These are phyloP conservation scores for Suillus paluster DNA, from an alignment of 768 basidiomycete genomes.

Conservation along the genomic window DNA sequence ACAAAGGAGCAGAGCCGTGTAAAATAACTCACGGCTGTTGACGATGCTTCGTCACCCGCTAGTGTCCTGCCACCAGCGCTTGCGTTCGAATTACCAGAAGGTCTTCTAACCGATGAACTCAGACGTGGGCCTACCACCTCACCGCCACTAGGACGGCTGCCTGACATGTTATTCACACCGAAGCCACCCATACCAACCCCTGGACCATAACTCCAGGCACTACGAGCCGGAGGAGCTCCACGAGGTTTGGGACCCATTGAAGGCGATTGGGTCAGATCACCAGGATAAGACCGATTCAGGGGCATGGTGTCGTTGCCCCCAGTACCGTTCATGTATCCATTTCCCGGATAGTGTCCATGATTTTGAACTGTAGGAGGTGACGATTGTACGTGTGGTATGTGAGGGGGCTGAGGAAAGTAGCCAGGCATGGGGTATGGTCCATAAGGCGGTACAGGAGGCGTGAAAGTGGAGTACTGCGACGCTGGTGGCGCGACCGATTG, in stretches of 20 bases:
- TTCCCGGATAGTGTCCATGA: slow-evolving; percentile 30
- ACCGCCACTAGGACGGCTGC: slow-evolving; percentile 27
- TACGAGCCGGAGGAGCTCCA: slow-evolving; percentile 47
- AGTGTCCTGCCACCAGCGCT: slow-evolving; percentile 62
- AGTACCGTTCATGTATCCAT: slow-evolving; percentile 30
- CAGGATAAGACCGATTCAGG: slow-evolving; percentile 29
- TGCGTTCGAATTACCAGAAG: slow-evolving; percentile 52
- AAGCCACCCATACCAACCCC: slow-evolving; percentile 56
- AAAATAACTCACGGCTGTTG: slow-evolving; percentile 66
- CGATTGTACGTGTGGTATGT: slow-evolving; percentile 30
- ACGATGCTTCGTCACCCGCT: slow-evolving; percentile 75
- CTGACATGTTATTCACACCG: slow-evolving; percentile 34
- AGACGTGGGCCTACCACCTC: slow-evolving; percentile 72
- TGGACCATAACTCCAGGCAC: slow-evolving; percentile 75
- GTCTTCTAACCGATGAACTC: slow-evolving; percentile 52
- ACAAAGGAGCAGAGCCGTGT: slow-evolving; percentile 5
- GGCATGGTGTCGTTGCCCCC: slow-evolving; percentile 26
- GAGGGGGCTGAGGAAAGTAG: slow-evolving; percentile 40
- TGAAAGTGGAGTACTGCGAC: slow-evolving; percentile 37
- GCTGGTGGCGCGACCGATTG: slow-evolving; percentile 34
- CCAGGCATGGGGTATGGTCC: slow-evolving; percentile 38
- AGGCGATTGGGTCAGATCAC: slow-evolving; percentile 34
- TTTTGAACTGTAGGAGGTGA: slow-evolving; percentile 31
- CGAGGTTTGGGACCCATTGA: slow-evolving; percentile 30
- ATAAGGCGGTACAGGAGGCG: slow-evolving; percentile 36